Conservation (phyloP, 805 yeast genomes). For the Cyberlindnera maritima region DNA sequence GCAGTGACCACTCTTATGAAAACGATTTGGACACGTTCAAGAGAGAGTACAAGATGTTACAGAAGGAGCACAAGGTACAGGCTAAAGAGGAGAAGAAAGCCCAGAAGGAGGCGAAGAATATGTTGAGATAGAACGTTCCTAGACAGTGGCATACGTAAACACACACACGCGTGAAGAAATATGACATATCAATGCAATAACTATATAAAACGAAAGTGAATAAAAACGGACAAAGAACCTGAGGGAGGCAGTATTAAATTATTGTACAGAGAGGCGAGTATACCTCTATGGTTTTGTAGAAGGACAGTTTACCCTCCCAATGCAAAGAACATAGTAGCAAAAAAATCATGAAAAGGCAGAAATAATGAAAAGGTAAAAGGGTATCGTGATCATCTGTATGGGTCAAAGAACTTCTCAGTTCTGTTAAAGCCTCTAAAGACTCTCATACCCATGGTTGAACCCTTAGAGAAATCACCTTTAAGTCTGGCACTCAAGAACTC, state of each 20-base stretch:
- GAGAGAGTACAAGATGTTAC: neutral
- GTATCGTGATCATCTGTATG: conserved; percentile 28
- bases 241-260: neutral
- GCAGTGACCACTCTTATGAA: neutral
- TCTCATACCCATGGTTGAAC: conserved; percentile 63
- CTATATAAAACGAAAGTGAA: neutral
- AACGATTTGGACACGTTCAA: neutral
- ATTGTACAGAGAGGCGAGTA: neutral
- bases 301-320: too few species aligned
- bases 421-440: conserved; percentile 45
- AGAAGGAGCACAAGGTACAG: neutral
- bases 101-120: too few species aligned
- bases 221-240: neutral
- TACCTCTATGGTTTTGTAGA: too few species aligned
- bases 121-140: too few species aligned
- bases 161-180: too few species aligned
- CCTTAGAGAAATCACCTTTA: conserved; percentile 37
- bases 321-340: too few species aligned
- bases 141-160: too few species aligned
- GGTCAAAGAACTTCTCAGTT: conserved; percentile 54
- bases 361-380: neutral
- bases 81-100: neutral
- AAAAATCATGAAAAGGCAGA: too few species aligned
- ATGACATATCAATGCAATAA: too few species aligned
- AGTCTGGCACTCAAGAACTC: conserved; percentile 31